Base-by-base conservation (phyloP, 805 yeast species). In the Blastobotrys peoriensis region DNA sequence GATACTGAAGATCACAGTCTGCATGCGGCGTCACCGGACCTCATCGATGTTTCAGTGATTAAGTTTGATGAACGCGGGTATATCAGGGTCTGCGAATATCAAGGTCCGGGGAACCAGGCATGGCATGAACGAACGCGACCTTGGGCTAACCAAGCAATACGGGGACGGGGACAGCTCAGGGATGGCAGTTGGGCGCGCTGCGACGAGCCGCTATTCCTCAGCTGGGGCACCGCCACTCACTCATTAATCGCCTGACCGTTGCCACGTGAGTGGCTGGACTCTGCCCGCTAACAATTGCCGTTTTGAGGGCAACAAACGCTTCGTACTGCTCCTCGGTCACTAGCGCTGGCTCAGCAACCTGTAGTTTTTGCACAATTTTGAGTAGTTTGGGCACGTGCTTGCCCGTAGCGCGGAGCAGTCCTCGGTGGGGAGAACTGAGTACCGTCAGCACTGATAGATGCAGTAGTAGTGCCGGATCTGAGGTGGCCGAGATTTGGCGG, bases 321-420 rank as follows among this genome's bases (percentile, higher is more conserved):
- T 8, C 13, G 8, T 8, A 13, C 8, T 8, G 30, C 30, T 25
- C 30, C 8, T 8, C 10, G 30, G 8, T 25, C 8, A 25, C 30
- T 8, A 25, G 8, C 13, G 30, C 13, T 8, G 30, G 10, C 13
- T 13, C 30, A 25, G 30, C 13, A 25, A 13, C 13, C 10, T 25
- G 8, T 8, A 25, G 30, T 25, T 25, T 25, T 13, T 25, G 49
- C 40, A 56, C 49, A 17, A 40, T 48, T 38, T 56, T 56, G 35
- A 61, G 48, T 3, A 62, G 36, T 27, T 57, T 57, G 4, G 65
- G 64, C 17, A 59, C 56, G 16, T 51, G 48, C 42, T 59, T 61
- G 13, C 66, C 64, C 3, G 53, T 39, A 21, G 58, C 44, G 18
- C 53, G 47, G 17, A 62, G 47, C 8, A 52, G 30, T 2, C 59